These are phyloP conservation scores for Begonia fuchsioides DNA, from an alignment of 306 rosid genomes.

Conservation along the genomic window DNA sequence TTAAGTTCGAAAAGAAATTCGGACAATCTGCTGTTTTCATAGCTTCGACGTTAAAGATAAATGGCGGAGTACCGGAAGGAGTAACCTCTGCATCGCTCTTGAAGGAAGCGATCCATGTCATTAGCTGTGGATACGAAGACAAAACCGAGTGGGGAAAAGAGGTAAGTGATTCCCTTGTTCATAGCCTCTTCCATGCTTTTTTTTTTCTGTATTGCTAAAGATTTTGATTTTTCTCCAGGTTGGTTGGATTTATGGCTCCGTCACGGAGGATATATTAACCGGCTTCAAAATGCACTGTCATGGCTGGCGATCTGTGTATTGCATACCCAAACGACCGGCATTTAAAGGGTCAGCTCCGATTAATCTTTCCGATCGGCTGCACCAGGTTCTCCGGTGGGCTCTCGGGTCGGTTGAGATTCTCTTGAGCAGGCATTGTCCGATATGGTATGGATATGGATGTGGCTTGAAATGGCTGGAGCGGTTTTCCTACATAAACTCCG, in stretches of 20 bases:
- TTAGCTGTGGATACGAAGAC: slow-evolving; percentile 90
- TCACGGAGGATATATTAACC: slow-evolving; percentile 81
- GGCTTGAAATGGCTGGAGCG: slow-evolving; percentile 84
- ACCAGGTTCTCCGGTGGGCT: slow-evolving; percentile 95
- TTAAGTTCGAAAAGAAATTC: slow-evolving; percentile 71
- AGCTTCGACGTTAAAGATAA: slow-evolving; percentile 62
- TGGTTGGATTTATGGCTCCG: slow-evolving; percentile 97
- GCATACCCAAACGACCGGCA: slow-evolving; percentile 84
- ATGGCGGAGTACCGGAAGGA: slow-evolving; percentile 57
- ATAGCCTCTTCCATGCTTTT: too few relatives aligned
- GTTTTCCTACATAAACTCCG: slow-evolving; percentile 77
- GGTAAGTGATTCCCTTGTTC: slow-evolving; percentile 15
- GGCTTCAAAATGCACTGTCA: slow-evolving; percentile 96
- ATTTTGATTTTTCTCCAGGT: slow-evolving; percentile 31
- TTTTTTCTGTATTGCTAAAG: neutral
- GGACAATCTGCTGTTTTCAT: slow-evolving; percentile 73
- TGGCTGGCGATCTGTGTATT: slow-evolving; percentile 92
- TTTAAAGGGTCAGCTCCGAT: slow-evolving; percentile 95
- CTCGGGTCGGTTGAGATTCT: slow-evolving; percentile 87
- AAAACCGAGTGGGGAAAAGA: slow-evolving; percentile 96
- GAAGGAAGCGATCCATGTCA: slow-evolving; percentile 92
- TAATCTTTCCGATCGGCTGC: slow-evolving; percentile 74
- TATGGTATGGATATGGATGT: slow-evolving; percentile 89
- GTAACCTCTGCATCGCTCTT: slow-evolving; percentile 64
- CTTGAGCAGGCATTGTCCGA: slow-evolving; percentile 72